Evolutionary conservation across 768 basidiomycete species (phyloP).

Genomic region (Lactarius trivialis): DNA sequence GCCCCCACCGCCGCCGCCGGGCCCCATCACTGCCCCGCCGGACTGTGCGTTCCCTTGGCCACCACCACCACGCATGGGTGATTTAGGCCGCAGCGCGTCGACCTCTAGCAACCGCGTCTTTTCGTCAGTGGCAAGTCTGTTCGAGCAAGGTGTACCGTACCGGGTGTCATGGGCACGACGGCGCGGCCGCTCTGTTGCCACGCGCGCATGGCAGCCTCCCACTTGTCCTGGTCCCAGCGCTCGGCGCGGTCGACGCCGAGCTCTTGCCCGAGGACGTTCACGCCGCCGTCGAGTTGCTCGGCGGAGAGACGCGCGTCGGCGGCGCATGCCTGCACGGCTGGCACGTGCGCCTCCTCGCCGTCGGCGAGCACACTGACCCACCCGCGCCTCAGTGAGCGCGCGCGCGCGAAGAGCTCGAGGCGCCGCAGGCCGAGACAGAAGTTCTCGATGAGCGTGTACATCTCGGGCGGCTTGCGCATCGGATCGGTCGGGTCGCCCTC

Average conservation of each 20-base stretch:
- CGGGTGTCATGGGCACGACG: constrained; percentile 62
- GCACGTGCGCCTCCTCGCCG: constrained; percentile 50
- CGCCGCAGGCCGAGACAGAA: constrained; percentile 92
- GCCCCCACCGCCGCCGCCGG: constrained; percentile 18
- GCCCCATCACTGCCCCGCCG: constrained; percentile 5
- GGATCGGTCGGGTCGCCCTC: constrained; percentile 85
- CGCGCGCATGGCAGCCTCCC: constrained; percentile 57
- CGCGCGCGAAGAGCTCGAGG: constrained; percentile 81
- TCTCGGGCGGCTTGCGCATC: constrained; percentile 85
- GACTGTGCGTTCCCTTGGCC: constrained; percentile 26
- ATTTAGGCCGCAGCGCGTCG: constrained; percentile 79
- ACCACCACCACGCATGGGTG: constrained; percentile 52
- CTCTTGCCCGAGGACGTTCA: constrained; percentile 25
- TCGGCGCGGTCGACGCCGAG: constrained; percentile 29
- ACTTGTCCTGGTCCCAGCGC: constrained; percentile 55
- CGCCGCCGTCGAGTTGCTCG: constrained; percentile 34
- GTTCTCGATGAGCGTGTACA: constrained; percentile 94
- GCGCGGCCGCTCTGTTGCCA: constrained; percentile 35
- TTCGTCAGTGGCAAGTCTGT: background rate
- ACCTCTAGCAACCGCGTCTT: constrained; percentile 46
- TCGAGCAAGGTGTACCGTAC: too few species aligned
- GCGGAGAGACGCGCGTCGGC: constrained; percentile 23
- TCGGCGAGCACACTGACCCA: constrained; percentile 86
- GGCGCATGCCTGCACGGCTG: constrained; percentile 27
- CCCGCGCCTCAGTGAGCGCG: constrained; percentile 65